phyloP scores from a whole-genome alignment of 169 alveolate species.

The Cryptosporidium ubiquitum region DNA sequence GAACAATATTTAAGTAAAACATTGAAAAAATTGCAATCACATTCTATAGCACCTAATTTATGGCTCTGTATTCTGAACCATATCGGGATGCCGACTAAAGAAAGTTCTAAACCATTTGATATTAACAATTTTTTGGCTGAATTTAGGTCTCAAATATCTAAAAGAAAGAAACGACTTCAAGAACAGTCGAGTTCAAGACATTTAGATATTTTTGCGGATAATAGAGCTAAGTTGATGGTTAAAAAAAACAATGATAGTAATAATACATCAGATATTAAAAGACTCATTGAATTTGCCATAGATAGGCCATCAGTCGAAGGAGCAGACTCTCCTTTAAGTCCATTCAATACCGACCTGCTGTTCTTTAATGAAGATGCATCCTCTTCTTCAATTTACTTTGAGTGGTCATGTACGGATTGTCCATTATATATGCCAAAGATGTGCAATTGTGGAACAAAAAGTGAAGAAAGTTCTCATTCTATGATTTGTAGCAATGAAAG shows the following conservation, averaged over 20 bases:
- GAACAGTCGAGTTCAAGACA: conserved; percentile 10
- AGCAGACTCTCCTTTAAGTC: conserved; percentile 49
- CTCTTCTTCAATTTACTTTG: conserved; percentile 40
- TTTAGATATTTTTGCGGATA: conserved; percentile 64
- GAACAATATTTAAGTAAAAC: not conserved
- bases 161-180: conserved; percentile 36
- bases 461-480: not conserved
- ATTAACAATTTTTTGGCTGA: conserved; percentile 12
- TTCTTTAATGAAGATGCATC: conserved; percentile 41
- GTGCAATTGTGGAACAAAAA: conserved; percentile 34
- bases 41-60: not conserved
- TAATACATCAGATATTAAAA: conserved; percentile 29
- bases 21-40: not conserved
- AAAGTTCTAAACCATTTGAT: conserved; percentile 28
- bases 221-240: conserved; percentile 27
- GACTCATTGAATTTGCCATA: conserved; percentile 4
- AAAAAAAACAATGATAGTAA: not conserved
- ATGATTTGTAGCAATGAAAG: conserved; percentile 37
- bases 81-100: not conserved
- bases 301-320: conserved; percentile 46
- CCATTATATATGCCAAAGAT: conserved; percentile 69
- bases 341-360: conserved; percentile 19
- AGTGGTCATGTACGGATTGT: conserved; percentile 53
- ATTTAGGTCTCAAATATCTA: conserved; percentile 20
- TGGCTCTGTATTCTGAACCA: not conserved